These are phyloP conservation scores for Russula lepida DNA, from an alignment of 768 basidiomycete genomes.

Conservation along the genomic window DNA sequence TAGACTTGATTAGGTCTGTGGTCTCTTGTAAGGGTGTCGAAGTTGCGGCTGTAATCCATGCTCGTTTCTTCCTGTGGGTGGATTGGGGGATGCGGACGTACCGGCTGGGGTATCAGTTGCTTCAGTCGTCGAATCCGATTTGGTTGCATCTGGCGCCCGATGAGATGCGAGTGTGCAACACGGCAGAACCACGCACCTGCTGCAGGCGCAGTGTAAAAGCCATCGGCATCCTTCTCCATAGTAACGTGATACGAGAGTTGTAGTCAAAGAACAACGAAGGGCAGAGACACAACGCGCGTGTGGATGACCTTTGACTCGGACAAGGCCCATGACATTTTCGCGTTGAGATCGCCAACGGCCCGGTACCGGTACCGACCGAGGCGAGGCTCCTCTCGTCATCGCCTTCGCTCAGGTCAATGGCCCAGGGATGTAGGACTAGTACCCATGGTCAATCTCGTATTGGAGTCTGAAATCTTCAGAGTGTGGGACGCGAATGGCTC, in stretches of 20 bases:
- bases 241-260: constrained; percentile 12
- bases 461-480: no score
- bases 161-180: not conserved
- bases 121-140: not conserved
- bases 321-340: no score
- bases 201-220: constrained; percentile 56
- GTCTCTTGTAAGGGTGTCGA: constrained; percentile 20
- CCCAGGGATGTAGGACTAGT: no score
- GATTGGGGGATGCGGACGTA: not conserved
- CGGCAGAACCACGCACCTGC: constrained; percentile 32
- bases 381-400: no score
- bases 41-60: not conserved
- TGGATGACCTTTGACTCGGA: no score
- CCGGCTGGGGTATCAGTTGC: not conserved
- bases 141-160: not conserved
- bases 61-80: not conserved
- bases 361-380: no score
- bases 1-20: constrained; percentile 66
- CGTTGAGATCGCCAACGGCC: no score
- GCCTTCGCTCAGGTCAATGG: no score
- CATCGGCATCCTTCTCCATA: constrained; percentile 73
- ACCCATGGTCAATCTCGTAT: no score
- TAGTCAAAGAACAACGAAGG: not conserved
- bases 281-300: no score
- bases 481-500: no score